phyloP scores from a whole-genome alignment of 225 moss, liverwort and hornwort genomes.

The Asterella californica region DNA sequence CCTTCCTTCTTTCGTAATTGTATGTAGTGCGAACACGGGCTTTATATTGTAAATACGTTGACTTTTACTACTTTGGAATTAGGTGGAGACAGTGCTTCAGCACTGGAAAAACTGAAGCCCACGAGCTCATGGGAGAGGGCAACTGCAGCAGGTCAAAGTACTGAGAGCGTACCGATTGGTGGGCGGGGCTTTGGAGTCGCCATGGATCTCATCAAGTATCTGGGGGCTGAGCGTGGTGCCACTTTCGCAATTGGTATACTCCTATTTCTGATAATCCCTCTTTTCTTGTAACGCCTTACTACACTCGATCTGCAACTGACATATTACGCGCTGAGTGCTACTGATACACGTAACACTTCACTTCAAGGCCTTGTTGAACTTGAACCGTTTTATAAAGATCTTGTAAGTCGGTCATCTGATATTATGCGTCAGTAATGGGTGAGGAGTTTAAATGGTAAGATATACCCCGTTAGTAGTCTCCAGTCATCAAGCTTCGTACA shows the following conservation, averaged over 20 bases:
- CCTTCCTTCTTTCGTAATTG: background rate
- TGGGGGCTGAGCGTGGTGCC: conserved; percentile 86
- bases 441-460: background rate
- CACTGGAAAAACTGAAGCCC: conserved; percentile 89
- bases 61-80: background rate
- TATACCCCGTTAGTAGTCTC: background rate
- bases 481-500: background rate
- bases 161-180: conserved; percentile 80
- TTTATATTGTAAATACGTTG: background rate
- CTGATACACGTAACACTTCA: background rate
- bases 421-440: background rate
- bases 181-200: conserved; percentile 99
- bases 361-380: background rate
- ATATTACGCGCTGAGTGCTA: background rate
- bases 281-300: too few species aligned
- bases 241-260: conserved; percentile 89
- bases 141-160: conserved; percentile 94
- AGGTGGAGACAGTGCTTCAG: conserved; percentile 96
- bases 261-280: too few species aligned
- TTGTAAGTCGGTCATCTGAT: conserved; percentile 47
- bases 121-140: conserved; percentile 99
- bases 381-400: conserved; percentile 77
- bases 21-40: background rate
- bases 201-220: conserved; percentile 94
- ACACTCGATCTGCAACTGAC: too few species aligned